These are phyloP conservation scores for Tagetes erecta DNA, from an alignment of 129 eudicot genomes.

Conservation along the genomic window DNA sequence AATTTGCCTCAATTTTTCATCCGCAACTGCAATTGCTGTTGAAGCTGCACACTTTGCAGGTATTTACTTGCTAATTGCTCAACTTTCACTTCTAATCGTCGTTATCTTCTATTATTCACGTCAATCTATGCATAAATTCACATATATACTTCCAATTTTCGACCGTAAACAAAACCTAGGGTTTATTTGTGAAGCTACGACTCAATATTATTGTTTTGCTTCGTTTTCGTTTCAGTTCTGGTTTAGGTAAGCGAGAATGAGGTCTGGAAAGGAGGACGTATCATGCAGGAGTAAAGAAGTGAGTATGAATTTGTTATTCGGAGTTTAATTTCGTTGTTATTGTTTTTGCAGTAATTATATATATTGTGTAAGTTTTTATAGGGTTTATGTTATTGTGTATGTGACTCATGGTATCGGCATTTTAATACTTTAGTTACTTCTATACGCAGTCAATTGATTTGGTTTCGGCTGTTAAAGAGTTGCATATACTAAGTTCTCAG, in stretches of 20 bases:
- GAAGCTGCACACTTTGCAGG: constrained; percentile 13
- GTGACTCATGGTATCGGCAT: constrained; percentile 15
- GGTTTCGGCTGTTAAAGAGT: constrained; percentile 67
- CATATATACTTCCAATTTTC: not conserved
- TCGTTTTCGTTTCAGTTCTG: constrained; percentile 19
- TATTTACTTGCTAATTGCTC: constrained; percentile 11
- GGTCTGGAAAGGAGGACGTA: constrained; percentile 31
- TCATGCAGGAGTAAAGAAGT: constrained; percentile 24
- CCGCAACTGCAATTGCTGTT: constrained; percentile 4
- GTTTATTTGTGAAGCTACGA: constrained; percentile 16
- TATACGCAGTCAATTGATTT: constrained; percentile 61
- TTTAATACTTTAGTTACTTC: constrained; percentile 18
- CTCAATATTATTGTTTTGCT: not conserved
- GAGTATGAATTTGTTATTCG: constrained; percentile 24
- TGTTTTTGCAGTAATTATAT: not conserved
- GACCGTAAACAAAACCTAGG: constrained; percentile 20
- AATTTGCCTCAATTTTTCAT: not conserved
- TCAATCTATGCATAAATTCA: constrained; percentile 4
- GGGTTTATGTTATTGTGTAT: no score
- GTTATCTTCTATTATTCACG: not conserved
- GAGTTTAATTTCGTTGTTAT: constrained; percentile 1
- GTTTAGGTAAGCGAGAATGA: constrained; percentile 22
- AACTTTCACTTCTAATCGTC: constrained; percentile 10
- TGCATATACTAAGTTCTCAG: constrained; percentile 59
- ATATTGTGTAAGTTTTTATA: no score